A percentile compares a stretch with the other conserved stretches of the same genome.
phyloP scores from a whole-genome alignment of 257 asterid species.

The Ligustrum vulgare region DNA sequence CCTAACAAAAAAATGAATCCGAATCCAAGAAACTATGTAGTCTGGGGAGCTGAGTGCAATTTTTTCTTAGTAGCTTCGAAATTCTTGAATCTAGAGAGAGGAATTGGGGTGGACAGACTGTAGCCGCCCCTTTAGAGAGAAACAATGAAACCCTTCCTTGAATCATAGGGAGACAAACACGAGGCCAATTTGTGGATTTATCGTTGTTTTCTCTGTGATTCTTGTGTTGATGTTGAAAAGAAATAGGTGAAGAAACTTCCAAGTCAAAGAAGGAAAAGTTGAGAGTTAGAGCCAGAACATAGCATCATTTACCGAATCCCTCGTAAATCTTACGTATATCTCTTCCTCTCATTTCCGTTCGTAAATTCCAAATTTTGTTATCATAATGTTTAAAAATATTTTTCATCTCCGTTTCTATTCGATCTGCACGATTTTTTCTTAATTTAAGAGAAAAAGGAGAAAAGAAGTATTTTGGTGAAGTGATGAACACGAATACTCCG shows the following conservation, averaged over 20 bases:
- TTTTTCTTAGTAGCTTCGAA: neutral
- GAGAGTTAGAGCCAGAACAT: neutral
- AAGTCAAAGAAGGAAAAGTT: constrained; percentile 39
- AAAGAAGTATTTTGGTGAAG: constrained; percentile 5
- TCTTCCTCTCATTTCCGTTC: constrained; percentile 6
- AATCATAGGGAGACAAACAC: neutral
- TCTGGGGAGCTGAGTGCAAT: neutral
- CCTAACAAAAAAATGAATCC: too few species aligned
- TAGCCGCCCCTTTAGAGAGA: constrained; percentile 23
- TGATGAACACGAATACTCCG: constrained; percentile 65
- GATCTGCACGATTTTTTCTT: neutral
- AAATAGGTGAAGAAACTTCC: constrained; percentile 33
- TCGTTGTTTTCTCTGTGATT: neutral
- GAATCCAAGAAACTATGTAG: neutral
- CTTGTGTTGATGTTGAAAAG: constrained; percentile 17
- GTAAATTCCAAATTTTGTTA: constrained; percentile 11
- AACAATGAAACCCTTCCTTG: constrained; percentile 5
- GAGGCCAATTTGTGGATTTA: neutral
- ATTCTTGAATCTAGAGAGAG: neutral
- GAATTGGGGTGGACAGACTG: constrained; percentile 14
- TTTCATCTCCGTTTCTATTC: constrained; percentile 20
- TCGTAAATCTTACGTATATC: constrained; percentile 16
- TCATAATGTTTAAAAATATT: neutral
- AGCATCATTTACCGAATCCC: constrained; percentile 29
- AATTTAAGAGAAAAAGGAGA: neutral